Percentiles rank a stretch among this genome's conserved stretches.
phyloP scores from a whole-genome alignment of 768 basidiomycete species.

The Lactarius quietus region DNA sequence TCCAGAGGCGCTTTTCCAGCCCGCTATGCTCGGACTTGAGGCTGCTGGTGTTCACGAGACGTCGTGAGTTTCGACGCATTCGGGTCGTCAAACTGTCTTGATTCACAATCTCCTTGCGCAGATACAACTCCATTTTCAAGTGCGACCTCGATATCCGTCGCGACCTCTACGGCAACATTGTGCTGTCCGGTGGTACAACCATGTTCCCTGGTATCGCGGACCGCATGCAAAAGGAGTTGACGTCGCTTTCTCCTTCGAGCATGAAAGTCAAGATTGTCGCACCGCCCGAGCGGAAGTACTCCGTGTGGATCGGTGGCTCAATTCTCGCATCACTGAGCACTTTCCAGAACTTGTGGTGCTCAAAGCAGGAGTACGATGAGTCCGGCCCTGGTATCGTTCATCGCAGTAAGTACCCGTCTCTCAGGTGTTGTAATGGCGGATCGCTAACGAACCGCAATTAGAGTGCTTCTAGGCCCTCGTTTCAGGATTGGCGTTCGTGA shows the following conservation, averaged over 20 bases:
- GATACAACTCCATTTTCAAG: slow-evolving; percentile 56
- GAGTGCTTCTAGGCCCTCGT: background rate
- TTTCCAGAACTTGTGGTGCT: slow-evolving; percentile 96
- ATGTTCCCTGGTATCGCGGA: slow-evolving; percentile 97
- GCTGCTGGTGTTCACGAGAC: slow-evolving; percentile 80
- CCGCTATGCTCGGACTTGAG: slow-evolving; percentile 62
- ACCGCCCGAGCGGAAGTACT: slow-evolving; percentile 91
- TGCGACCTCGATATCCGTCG: slow-evolving; percentile 85
- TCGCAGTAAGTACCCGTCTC: slow-evolving; percentile 47
- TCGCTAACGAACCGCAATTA: background rate
- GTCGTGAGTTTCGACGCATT: slow-evolving; percentile 38
- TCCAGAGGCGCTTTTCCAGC: slow-evolving; percentile 57
- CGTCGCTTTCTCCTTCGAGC: slow-evolving; percentile 75
- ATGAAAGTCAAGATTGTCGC: slow-evolving; percentile 96
- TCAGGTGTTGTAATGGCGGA: background rate
- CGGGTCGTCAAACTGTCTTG: background rate
- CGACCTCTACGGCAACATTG: slow-evolving; percentile 76
- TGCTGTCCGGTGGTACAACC: slow-evolving; percentile 56
- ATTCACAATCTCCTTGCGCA: slow-evolving; percentile 23
- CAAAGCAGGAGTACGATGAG: slow-evolving; percentile 91
- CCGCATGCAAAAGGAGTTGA: slow-evolving; percentile 94
- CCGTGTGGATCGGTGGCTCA: slow-evolving; percentile 90
- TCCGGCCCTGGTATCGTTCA: slow-evolving; percentile 75
- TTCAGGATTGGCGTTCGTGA: background rate
- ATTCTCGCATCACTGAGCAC: slow-evolving; percentile 86